These are phyloP conservation scores for Forsythia suspensa DNA, from an alignment of 257 asterid species.

Conservation along the genomic window DNA sequence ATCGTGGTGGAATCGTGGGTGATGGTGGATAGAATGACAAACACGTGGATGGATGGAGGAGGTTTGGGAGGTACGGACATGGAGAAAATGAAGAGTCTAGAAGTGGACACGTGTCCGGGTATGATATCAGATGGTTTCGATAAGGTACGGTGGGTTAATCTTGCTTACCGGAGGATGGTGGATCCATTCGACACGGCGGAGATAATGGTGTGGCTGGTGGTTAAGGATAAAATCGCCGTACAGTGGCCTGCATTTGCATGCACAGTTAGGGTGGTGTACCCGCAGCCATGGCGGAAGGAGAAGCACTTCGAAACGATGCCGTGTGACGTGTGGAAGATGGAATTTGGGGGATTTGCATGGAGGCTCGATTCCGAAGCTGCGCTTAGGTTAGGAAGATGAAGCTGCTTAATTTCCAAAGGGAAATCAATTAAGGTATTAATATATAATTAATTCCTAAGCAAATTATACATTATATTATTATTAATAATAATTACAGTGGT, in stretches of 20 bases:
- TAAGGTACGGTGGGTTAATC: constrained; percentile 46
- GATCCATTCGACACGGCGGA: constrained; percentile 17
- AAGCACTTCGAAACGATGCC: constrained; percentile 42
- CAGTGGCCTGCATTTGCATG: constrained; percentile 41
- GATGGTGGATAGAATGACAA: constrained; percentile 35
- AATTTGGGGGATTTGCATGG: constrained; percentile 59
- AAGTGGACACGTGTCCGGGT: constrained; percentile 44
- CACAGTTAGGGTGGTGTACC: constrained; percentile 43
- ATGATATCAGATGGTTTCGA: constrained; percentile 39
- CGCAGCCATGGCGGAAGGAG: constrained; percentile 28
- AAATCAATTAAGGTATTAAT: background rate
- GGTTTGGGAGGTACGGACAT: constrained; percentile 36
- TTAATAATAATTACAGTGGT: background rate
- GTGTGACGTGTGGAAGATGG: constrained; percentile 59
- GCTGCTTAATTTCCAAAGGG: background rate
- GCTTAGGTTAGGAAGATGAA: constrained; percentile 40
- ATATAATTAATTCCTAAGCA: too few relatives aligned
- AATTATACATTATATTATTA: too few relatives aligned
- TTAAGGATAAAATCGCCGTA: constrained; percentile 33
- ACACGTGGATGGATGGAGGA: constrained; percentile 20
- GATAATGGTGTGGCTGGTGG: constrained; percentile 33
- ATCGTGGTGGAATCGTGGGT: constrained; percentile 44
- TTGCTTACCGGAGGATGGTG: constrained; percentile 41
- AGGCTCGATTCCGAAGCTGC: constrained; percentile 50
- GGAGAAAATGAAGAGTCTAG: constrained; percentile 42